Conservation (phyloP, 2,329 filamentous ascomycete genomes). For the Ambrosiella cleistominuta region DNA sequence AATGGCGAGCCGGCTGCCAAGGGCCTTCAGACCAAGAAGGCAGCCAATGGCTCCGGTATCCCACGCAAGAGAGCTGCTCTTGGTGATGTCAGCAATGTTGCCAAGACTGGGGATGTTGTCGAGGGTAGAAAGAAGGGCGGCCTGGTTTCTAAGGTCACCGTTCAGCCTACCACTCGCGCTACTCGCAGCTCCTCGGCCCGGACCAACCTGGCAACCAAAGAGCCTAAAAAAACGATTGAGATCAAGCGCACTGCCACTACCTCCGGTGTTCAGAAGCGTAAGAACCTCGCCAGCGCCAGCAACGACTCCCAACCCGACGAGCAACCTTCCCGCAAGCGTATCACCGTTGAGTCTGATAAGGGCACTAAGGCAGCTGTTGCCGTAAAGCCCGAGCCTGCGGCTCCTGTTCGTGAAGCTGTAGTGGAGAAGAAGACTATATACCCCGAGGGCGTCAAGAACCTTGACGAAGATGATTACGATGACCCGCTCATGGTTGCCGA, state of each 20-base stretch:
- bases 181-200: slow-evolving; percentile 40
- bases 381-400: slow-evolving; percentile 13
- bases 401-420: slow-evolving; percentile 12
- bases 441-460: slow-evolving; percentile 34
- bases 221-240: slow-evolving; percentile 46
- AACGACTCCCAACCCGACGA: slow-evolving; percentile 9
- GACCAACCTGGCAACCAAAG: slow-evolving; percentile 47
- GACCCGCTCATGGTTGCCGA: slow-evolving; percentile 97
- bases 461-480: slow-evolving; percentile 75
- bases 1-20: slow-evolving; percentile 35
- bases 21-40: slow-evolving; percentile 54
- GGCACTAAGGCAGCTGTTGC: slow-evolving; percentile 16
- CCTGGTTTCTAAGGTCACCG: slow-evolving; percentile 55
- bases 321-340: slow-evolving; percentile 42
- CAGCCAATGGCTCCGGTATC: slow-evolving; percentile 31
- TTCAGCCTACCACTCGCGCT: slow-evolving; percentile 63
- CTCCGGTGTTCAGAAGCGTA: slow-evolving; percentile 58
- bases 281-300: slow-evolving; percentile 27
- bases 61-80: slow-evolving; percentile 65
- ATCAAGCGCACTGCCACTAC: slow-evolving; percentile 58
- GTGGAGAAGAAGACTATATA: slow-evolving; percentile 18
- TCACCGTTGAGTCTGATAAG: slow-evolving; percentile 32
- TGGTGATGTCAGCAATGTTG: slow-evolving; percentile 89
- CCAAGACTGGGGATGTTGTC: slow-evolving; percentile 50
- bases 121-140: slow-evolving; percentile 69